Evolutionary conservation across 495 filamentous ascomycete species (phyloP).

Genomic region (Patellaria atrata): DNA sequence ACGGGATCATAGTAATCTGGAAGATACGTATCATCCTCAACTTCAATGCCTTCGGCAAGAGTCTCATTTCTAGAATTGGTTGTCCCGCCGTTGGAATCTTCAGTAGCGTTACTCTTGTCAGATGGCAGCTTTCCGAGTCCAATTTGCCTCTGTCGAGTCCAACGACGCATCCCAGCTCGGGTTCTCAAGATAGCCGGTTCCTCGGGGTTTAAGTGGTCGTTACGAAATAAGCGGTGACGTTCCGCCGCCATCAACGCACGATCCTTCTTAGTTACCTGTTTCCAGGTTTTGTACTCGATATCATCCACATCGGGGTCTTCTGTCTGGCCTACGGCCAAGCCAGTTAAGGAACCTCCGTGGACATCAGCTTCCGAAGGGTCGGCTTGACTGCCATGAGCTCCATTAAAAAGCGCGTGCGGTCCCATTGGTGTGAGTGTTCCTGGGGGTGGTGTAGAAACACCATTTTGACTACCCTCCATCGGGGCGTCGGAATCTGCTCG

Average conservation of each 20-base stretch:
- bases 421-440: slow-evolving; percentile 64
- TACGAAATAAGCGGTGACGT: slow-evolving; percentile 69
- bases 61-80: slow-evolving; percentile 45
- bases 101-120: slow-evolving; percentile 23
- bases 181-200: slow-evolving; percentile 75
- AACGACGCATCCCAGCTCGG: slow-evolving; percentile 65
- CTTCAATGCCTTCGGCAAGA: slow-evolving; percentile 83
- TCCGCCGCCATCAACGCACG: slow-evolving; percentile 72
- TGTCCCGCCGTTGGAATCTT: slow-evolving; percentile 35
- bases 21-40: slow-evolving; percentile 59
- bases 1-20: slow-evolving; percentile 91
- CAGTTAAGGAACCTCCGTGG: slow-evolving; percentile 41
- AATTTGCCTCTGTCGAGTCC: slow-evolving; percentile 58
- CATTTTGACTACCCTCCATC: slow-evolving; percentile 61
- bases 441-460: slow-evolving; percentile 69
- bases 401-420: slow-evolving; percentile 48
- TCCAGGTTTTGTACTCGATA: slow-evolving; percentile 92
- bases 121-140: slow-evolving; percentile 35
- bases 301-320: slow-evolving; percentile 56
- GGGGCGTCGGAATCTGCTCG: slow-evolving; percentile 49
- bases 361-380: slow-evolving; percentile 77
- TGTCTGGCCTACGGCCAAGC: slow-evolving; percentile 34
- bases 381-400: slow-evolving; percentile 46
- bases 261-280: slow-evolving; percentile 94
- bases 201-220: slow-evolving; percentile 70